These are phyloP conservation scores for Candida stauntonica DNA, from an alignment of 805 yeast genomes.

Conservation along the genomic window DNA sequence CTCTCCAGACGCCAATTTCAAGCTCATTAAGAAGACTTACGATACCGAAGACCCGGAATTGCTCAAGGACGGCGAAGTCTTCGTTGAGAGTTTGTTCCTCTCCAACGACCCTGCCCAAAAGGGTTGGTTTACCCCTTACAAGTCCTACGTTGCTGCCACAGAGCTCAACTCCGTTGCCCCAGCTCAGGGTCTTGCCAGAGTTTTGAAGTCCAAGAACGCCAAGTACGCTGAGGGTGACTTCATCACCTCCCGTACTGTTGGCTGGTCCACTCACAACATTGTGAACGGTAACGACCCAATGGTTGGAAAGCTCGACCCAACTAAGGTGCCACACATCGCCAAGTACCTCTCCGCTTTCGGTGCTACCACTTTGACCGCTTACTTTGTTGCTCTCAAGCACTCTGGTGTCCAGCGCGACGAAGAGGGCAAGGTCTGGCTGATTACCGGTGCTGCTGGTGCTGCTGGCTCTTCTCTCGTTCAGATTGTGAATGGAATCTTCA, in stretches of 20 bases:
- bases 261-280: conserved; percentile 48
- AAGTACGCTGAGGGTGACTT: conserved; percentile 41
- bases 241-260: conserved; percentile 35
- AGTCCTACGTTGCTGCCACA: conserved; percentile 28
- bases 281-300: conserved; percentile 18
- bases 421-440: conserved; percentile 41
- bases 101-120: conserved; percentile 64
- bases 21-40: conserved; percentile 20
- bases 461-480: conserved; percentile 61
- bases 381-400: conserved; percentile 46
- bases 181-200: conserved; percentile 48
- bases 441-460: conserved; percentile 73
- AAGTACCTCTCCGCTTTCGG: conserved; percentile 49
- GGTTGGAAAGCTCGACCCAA: conserved; percentile 14
- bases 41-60: conserved; percentile 21
- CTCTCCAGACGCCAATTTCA: conserved; percentile 29
- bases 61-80: conserved; percentile 36
- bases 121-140: conserved; percentile 42
- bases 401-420: conserved; percentile 42
- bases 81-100: conserved; percentile 41
- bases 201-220: conserved; percentile 41
- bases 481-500: conserved; percentile 47
- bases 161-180: conserved; percentile 42
- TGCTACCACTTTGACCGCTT: conserved; percentile 58
- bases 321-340: conserved; percentile 29